These are phyloP conservation scores for Oryza coarctata DNA, from an alignment of 176 grass and related monocot genomes.

Conservation along the genomic window DNA sequence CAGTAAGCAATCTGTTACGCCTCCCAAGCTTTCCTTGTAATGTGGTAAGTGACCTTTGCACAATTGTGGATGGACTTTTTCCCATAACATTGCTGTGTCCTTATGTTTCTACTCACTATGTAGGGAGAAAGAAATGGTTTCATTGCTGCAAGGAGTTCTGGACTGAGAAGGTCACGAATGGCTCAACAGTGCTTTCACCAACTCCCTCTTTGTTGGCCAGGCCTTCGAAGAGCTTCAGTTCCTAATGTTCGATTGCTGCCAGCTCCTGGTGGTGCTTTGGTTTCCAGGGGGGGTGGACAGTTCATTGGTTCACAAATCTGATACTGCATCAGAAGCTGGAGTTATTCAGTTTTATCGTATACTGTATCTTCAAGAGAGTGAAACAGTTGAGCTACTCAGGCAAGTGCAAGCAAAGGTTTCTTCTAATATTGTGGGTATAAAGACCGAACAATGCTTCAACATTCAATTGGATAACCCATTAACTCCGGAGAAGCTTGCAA, in stretches of 20 bases:
- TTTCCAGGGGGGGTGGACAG: conserved; percentile 47
- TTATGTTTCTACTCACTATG: conserved; percentile 15
- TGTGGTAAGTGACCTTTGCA: conserved; percentile 31
- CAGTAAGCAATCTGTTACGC: conserved; percentile 25
- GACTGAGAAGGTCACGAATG: conserved; percentile 19
- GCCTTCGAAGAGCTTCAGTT: conserved; percentile 35
- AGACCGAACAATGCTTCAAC: conserved; percentile 86
- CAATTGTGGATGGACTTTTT: not conserved
- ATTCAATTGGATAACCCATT: conserved; percentile 50
- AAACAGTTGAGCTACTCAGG: conserved; percentile 54
- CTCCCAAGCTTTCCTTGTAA: conserved; percentile 44
- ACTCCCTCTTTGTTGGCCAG: conserved; percentile 30
- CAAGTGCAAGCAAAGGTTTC: conserved; percentile 77
- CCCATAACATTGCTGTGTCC: not conserved
- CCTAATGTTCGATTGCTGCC: conserved; percentile 14
- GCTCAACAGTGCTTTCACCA: conserved; percentile 34
- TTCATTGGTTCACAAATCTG: conserved; percentile 39
- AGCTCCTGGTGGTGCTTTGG: conserved; percentile 25
- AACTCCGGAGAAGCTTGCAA: conserved; percentile 55
- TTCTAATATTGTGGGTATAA: conserved; percentile 56
- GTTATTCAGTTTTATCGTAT: conserved; percentile 75
- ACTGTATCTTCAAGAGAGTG: conserved; percentile 75
- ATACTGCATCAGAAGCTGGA: not conserved
- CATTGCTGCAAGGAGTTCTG: conserved; percentile 12
- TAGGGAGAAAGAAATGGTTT: conserved; percentile 40